Conservation (phyloP, 2,329 filamentous ascomycete genomes). For the Dissoconium aciculare region DNA sequence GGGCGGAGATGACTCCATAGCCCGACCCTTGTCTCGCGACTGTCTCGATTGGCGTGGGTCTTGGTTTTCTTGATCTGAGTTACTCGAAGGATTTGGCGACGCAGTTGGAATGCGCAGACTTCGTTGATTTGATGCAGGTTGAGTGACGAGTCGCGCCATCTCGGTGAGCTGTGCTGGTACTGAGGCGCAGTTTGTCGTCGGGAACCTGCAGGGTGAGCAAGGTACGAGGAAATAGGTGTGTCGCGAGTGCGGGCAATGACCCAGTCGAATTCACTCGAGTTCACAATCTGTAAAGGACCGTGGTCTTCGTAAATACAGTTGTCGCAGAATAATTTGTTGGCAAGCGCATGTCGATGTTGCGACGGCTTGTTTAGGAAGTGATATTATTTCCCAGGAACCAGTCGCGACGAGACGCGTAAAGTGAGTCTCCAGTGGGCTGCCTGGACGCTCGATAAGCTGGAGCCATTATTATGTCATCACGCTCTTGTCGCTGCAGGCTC, state of each 20-base stretch:
- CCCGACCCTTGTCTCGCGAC: conserved; percentile 31
- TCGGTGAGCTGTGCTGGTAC: conserved; percentile 3
- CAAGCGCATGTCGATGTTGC: too few species aligned
- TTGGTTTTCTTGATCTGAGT: conserved; percentile 34
- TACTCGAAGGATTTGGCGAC: conserved; percentile 9
- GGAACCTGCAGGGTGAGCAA: background rate
- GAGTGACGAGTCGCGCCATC: conserved; percentile 17
- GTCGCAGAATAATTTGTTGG: too few species aligned
- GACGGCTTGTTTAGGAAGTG: too few species aligned
- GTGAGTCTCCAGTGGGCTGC: too few species aligned
- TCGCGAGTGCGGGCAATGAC: background rate
- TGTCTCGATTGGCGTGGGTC: conserved; percentile 16
- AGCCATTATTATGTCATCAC: too few species aligned
- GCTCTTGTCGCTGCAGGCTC: too few species aligned
- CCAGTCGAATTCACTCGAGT: background rate
- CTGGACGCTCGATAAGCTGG: too few species aligned
- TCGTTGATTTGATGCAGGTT: conserved; percentile 11
- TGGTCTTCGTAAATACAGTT: too few species aligned
- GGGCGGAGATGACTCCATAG: conserved; percentile 24
- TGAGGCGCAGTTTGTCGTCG: conserved; percentile 1
- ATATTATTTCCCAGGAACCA: too few species aligned
- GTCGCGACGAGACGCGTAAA: too few species aligned
- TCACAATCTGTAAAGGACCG: too few species aligned
- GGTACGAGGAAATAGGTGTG: background rate
- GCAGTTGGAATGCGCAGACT: too few species aligned